These are phyloP conservation scores for Aureobasidium sp. DNA, from an alignment of 2,329 filamentous ascomycete species.

Conservation along the genomic window DNA sequence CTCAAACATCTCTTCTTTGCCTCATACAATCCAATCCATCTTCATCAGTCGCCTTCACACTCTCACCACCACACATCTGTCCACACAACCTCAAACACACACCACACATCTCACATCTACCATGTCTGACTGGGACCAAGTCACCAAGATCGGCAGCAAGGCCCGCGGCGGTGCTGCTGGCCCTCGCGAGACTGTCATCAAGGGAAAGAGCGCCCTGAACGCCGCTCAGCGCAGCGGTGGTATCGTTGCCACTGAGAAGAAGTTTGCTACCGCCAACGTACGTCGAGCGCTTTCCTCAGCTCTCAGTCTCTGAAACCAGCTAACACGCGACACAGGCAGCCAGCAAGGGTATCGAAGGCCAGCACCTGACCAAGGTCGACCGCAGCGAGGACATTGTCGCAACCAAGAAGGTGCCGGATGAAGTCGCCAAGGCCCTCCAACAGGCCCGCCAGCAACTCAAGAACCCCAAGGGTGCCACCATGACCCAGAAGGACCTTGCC, in stretches of 20 bases:
- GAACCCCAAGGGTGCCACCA: constrained; percentile 62
- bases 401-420: constrained; percentile 79
- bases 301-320: constrained; percentile 31
- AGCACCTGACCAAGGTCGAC: constrained; percentile 96
- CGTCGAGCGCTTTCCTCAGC: constrained; percentile 30
- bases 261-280: constrained; percentile 75
- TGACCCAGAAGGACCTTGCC: constrained; percentile 86
- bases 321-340: constrained; percentile 33
- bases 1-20: constrained; percentile 2
- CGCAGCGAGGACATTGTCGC: constrained; percentile 96
- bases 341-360: constrained; percentile 58
- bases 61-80: constrained; percentile 2
- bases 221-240: constrained; percentile 76
- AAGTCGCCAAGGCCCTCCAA: constrained; percentile 76
- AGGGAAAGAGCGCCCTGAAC: constrained; percentile 77
- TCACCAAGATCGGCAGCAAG: constrained; percentile 92
- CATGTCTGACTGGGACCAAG: constrained; percentile 71
- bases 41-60: background rate
- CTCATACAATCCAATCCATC: background rate
- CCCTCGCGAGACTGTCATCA: constrained; percentile 79
- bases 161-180: constrained; percentile 59
- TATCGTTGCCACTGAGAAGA: constrained; percentile 86
- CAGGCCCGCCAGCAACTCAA: constrained; percentile 71
- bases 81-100: background rate
- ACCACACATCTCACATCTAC: constrained; percentile 19